Conservation (phyloP, 495 filamentous ascomycete genomes). For the Penicillium flavigenum region DNA sequence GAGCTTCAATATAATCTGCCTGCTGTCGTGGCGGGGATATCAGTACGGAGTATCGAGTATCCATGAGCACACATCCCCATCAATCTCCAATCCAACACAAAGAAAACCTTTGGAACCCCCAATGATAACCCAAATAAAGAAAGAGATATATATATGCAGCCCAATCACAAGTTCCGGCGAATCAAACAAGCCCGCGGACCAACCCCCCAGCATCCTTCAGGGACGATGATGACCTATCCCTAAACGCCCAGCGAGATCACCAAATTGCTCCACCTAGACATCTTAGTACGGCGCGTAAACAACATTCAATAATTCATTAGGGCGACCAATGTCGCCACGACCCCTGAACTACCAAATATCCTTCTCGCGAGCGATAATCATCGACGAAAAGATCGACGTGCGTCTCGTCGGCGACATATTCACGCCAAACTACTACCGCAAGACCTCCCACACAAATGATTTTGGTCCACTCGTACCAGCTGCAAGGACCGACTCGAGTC, state of each 20-base stretch:
- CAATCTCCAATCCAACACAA: not conserved
- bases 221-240: not conserved
- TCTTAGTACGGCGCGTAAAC: constrained; percentile 25
- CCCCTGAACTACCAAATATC: constrained; percentile 49
- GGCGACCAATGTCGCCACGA: constrained; percentile 48
- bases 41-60: not conserved
- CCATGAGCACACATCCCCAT: not conserved
- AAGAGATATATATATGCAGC: not conserved
- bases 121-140: not conserved
- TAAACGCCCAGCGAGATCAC: too few relatives aligned
- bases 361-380: constrained; percentile 36
- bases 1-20: too few relatives aligned
- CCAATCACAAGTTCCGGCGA: not conserved
- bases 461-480: too few relatives aligned
- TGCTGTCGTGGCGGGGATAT: not conserved
- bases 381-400: constrained; percentile 42
- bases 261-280: too few relatives aligned
- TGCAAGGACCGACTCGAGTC: too few relatives aligned
- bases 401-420: constrained; percentile 31
- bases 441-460: too few relatives aligned
- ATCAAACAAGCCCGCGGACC: not conserved
- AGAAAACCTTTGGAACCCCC: not conserved
- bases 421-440: constrained; percentile 48
- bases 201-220: constrained; percentile 1
- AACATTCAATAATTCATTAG: constrained; percentile 39